phyloP scores from a whole-genome alignment of 257 asterid species.

The Capsicum baccatum region DNA sequence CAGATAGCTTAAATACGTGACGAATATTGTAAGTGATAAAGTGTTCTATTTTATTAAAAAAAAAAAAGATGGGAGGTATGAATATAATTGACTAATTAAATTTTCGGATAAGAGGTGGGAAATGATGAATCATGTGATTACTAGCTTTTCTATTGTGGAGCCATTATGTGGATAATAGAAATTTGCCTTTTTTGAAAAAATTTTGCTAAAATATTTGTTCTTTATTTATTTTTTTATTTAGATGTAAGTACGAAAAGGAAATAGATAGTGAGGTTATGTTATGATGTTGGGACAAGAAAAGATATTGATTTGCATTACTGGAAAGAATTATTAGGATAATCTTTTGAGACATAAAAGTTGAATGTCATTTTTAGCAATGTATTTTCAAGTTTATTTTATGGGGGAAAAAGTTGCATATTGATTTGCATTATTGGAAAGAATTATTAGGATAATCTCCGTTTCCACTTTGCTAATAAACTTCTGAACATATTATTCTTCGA shows the following conservation, averaged over 20 bases:
- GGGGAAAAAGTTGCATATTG: too few species aligned
- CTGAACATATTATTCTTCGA: too few species aligned
- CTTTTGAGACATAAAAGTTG: background rate
- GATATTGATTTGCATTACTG: constrained; percentile 4
- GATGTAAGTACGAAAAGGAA: background rate
- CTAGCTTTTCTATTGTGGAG: constrained; percentile 5
- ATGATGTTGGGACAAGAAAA: background rate
- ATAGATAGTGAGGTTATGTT: background rate
- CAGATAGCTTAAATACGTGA: too few species aligned
- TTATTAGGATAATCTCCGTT: too few species aligned
- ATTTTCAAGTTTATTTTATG: background rate
- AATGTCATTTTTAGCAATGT: constrained; percentile 12
- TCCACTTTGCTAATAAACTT: too few species aligned
- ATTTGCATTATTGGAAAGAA: too few species aligned
- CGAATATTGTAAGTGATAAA: too few species aligned
- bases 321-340: background rate
- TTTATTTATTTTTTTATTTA: too few species aligned
- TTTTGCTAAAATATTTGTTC: background rate
- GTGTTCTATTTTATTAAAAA: background rate
- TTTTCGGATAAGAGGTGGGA: background rate
- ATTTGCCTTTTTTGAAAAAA: background rate
- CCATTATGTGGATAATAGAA: background rate
- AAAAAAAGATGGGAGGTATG: too few species aligned
- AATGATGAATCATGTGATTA: constrained; percentile 7
- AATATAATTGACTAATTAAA: background rate